phyloP scores from a whole-genome alignment of 306 rosid species.

The Cajanus cajan region DNA sequence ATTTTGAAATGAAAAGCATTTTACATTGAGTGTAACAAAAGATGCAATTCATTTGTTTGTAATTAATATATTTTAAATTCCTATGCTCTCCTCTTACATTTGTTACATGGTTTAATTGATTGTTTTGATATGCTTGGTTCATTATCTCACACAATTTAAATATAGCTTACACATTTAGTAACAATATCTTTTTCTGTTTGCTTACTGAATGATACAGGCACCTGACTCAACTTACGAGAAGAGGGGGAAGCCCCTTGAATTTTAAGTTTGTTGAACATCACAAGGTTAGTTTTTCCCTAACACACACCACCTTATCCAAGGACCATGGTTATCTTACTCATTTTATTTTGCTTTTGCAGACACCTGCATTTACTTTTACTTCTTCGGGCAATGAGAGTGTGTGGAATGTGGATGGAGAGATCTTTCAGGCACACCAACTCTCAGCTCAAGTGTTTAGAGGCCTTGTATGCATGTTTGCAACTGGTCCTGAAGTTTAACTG shows the following conservation, averaged over 20 bases:
- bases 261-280: conserved; percentile 88
- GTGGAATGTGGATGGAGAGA: conserved; percentile 93
- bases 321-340: background rate
- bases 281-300: conserved; percentile 54
- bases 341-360: conserved; percentile 37
- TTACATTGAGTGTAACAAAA: background rate
- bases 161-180: conserved; percentile 3
- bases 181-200: conserved; percentile 2
- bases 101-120: background rate
- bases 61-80: background rate
- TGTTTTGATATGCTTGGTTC: background rate
- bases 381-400: conserved; percentile 74
- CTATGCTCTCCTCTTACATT: background rate
- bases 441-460: conserved; percentile 92
- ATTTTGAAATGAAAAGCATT: background rate
- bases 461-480: conserved; percentile 76
- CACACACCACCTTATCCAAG: background rate
- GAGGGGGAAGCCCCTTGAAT: conserved; percentile 79
- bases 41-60: background rate
- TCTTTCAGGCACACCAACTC: conserved; percentile 78
- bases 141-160: background rate
- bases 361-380: conserved; percentile 77
- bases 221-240: conserved; percentile 77
- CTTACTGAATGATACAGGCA: conserved; percentile 58
- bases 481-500: conserved; percentile 77